Conservation (phyloP, 169 alveolate species). For the Perkinsus chesapeaki region DNA sequence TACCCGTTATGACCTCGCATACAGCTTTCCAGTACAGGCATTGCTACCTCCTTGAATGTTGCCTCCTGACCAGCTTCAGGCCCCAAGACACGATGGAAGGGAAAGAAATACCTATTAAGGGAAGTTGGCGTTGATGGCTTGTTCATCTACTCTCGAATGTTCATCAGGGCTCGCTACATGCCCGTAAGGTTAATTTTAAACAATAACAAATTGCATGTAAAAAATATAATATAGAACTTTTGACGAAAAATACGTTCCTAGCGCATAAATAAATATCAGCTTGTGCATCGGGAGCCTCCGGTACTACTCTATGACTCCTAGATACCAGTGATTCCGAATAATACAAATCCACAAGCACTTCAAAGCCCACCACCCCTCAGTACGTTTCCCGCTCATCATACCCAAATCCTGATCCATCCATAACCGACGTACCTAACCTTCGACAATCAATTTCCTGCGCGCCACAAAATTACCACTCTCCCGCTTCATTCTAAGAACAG, state of each 20-base stretch:
- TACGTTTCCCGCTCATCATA: no score
- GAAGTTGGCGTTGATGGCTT: background rate
- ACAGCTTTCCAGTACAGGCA: background rate
- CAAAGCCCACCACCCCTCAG: no score
- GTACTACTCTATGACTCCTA: no score
- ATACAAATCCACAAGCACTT: no score
- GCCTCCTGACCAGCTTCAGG: background rate
- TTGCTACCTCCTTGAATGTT: background rate
- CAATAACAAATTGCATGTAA: no score
- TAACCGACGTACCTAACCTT: background rate
- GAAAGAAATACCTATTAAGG: background rate
- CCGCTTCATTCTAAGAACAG: background rate
- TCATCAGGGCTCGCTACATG: background rate
- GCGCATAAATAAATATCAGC: no score
- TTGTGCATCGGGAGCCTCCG: no score
- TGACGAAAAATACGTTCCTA: no score
- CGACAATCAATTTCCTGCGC: background rate
- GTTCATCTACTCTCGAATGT: background rate
- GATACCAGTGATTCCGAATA: no score
- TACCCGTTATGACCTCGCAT: background rate
- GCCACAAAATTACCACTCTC: background rate
- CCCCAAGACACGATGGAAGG: background rate
- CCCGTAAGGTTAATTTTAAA: no score
- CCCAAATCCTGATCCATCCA: background rate
- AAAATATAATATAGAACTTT: no score